Conservation (phyloP, 2,329 filamentous ascomycete species). For the Calonectria crousiana region DNA sequence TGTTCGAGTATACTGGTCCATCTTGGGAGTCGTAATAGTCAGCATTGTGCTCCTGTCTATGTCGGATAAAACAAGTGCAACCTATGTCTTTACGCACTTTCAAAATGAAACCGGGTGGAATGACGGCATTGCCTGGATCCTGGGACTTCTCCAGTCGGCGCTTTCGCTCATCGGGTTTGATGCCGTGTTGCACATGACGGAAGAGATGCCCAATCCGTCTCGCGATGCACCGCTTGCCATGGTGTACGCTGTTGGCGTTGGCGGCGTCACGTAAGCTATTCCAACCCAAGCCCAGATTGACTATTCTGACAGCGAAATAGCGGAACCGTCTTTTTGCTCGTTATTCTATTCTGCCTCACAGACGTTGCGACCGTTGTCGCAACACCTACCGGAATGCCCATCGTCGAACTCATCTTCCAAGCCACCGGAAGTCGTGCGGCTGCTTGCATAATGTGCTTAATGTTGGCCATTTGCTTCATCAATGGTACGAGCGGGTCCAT, state of each 20-base stretch:
- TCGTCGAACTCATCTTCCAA: constrained; percentile 59
- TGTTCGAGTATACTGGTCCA: constrained; percentile 53
- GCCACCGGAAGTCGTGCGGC: constrained; percentile 54
- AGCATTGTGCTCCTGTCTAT: constrained; percentile 57
- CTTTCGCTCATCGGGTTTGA: constrained; percentile 56
- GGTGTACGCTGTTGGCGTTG: constrained; percentile 56
- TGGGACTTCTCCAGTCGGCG: constrained; percentile 57
- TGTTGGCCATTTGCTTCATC: constrained; percentile 58
- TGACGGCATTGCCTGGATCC: constrained; percentile 59
- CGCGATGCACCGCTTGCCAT: constrained; percentile 57
- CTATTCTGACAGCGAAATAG: constrained; percentile 30
- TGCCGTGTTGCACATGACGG: constrained; percentile 35
- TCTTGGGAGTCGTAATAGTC: constrained; percentile 56
- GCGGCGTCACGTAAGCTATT: constrained; percentile 50
- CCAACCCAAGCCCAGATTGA: not conserved
- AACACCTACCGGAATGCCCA: constrained; percentile 58
- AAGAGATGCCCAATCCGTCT: constrained; percentile 51
- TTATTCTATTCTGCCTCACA: constrained; percentile 56
- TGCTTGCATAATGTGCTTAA: constrained; percentile 55
- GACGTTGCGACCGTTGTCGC: constrained; percentile 51
- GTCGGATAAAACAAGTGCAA: constrained; percentile 52
- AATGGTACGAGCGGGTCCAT: constrained; percentile 59
- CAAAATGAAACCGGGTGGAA: constrained; percentile 59
- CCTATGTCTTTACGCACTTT: constrained; percentile 59
- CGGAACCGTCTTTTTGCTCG: constrained; percentile 53